Evolutionary conservation across 768 basidiomycete genomes (phyloP).

Genomic region (Lactifluus hygrophoroides): DNA sequence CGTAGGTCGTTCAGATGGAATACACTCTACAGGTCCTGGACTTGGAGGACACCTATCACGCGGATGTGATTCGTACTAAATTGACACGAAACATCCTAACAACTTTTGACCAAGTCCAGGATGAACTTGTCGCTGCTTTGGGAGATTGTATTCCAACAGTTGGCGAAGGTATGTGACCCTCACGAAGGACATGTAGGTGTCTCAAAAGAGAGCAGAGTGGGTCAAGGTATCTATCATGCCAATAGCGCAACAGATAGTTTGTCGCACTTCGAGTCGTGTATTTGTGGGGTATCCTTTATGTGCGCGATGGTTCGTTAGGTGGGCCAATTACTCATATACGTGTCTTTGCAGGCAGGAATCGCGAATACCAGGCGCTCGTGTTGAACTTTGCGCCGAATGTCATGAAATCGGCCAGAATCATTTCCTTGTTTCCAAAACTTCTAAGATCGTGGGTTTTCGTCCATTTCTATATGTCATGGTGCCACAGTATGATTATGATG

Average conservation of each 20-base stretch:
- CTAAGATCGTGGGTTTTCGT: slow-evolving; percentile 35
- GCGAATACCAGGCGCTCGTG: slow-evolving; percentile 32
- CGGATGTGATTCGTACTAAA: slow-evolving; percentile 24
- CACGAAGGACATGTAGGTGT: too few relatives aligned
- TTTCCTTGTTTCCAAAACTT: slow-evolving; percentile 34
- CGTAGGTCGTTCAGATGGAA: slow-evolving; percentile 30
- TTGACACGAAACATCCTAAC: slow-evolving; percentile 33
- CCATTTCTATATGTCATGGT: slow-evolving; percentile 19
- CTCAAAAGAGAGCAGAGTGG: slow-evolving; percentile 27
- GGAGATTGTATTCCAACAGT: slow-evolving; percentile 29
- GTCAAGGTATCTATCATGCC: slow-evolving; percentile 23
- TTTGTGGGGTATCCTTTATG: slow-evolving; percentile 42
- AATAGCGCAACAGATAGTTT: neutral
- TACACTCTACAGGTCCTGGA: slow-evolving; percentile 33
- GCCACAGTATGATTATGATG: neutral
- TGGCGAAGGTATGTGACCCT: slow-evolving; percentile 14
- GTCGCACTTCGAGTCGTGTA: neutral
- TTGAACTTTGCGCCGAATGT: slow-evolving; percentile 33
- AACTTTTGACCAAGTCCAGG: slow-evolving; percentile 34
- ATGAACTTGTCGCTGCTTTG: slow-evolving; percentile 38
- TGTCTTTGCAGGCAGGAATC: slow-evolving; percentile 31
- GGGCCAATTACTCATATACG: neutral
- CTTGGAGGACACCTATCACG: slow-evolving; percentile 26
- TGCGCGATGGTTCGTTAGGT: neutral
- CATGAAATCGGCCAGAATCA: slow-evolving; percentile 25